Evolutionary conservation across 176 grass and related monocot species (phyloP), one percentile per base, ranked within the genome.

Genomic region (Themeda triandra): DNA sequence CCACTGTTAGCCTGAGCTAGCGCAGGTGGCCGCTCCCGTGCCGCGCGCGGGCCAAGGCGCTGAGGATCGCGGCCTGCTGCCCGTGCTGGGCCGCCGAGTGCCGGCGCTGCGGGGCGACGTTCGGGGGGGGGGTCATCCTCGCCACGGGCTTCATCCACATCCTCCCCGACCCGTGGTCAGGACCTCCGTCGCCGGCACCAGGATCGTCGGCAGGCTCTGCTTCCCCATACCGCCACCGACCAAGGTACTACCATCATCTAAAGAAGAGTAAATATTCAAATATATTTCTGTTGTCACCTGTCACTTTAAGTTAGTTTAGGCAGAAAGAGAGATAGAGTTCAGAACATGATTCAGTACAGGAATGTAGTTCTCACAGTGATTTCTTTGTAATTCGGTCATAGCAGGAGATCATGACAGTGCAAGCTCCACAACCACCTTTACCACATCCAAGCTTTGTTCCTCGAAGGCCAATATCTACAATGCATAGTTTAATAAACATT

Each of bases 381-480:
- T 82, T 95, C 72, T 86, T 92, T 56, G 75, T 88, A 80, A 86
- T 77, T 86, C 28, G 81, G 60, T 98, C 91, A 87, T 87, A 98
- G 66, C 63, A 90, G 60, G 96, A 98, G 75, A 80, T 54, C 89
- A 98, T 98, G 40, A 98, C 93, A 86, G 96, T 98, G 83, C 96
- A 98, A 77, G 96, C 96, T 65, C 96, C 96, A 88, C 96, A 98
- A 53, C 96, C 96, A 77, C 96, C 96, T 90, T 98, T 93, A 83
- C 96, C 96, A 33, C 96, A 98, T 63, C 96, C 96, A 71, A 98
- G 96, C 48, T 98, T 98, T 56, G 96, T 95, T 77, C 96, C 96
- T 59, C 87, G 94, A 81, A 98, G 87, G 18, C 89, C 91, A 6
- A 95, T 92, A 82, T 93, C 96, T 98, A 73, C 39, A 88, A 37